phyloP scores from a whole-genome alignment of 495 filamentous ascomycete species.

The Talaromyces borbonicus region DNA sequence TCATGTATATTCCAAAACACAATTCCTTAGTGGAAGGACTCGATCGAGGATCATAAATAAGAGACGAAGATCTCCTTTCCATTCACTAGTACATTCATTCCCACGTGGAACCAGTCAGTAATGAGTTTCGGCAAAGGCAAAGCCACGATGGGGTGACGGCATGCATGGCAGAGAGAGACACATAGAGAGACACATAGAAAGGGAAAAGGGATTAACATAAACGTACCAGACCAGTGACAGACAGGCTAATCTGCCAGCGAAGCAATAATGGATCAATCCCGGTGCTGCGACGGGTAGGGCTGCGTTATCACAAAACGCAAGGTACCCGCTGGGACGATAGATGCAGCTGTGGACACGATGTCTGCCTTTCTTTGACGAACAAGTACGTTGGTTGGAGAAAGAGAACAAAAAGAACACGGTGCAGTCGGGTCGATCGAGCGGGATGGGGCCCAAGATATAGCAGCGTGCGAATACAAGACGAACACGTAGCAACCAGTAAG shows the following conservation, averaged over 20 bases:
- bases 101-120: constrained; percentile 1
- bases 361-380: no score
- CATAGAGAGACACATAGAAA: no score
- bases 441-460: constrained; percentile 4
- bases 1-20: no score
- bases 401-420: neutral
- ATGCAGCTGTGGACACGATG: neutral
- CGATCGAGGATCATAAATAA: neutral
- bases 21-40: no score
- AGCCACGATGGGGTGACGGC: no score
- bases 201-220: neutral
- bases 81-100: neutral
- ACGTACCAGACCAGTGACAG: neutral
- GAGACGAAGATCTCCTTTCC: neutral
- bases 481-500: constrained; percentile 9
- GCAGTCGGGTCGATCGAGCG: neutral
- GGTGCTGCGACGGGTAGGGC: constrained; percentile 4
- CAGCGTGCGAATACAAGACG: constrained; percentile 8
- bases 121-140: neutral
- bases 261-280: neutral
- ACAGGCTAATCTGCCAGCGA: no score
- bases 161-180: no score
- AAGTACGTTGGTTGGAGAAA: neutral
- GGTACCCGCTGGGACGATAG: constrained; percentile 3
- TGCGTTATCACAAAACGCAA: constrained; percentile 8